Percentiles rank a stretch among this genome's conserved stretches.
phyloP scores from a whole-genome alignment of 192 early-diverging fungal genomes.

The Anaeromyces robustus region DNA sequence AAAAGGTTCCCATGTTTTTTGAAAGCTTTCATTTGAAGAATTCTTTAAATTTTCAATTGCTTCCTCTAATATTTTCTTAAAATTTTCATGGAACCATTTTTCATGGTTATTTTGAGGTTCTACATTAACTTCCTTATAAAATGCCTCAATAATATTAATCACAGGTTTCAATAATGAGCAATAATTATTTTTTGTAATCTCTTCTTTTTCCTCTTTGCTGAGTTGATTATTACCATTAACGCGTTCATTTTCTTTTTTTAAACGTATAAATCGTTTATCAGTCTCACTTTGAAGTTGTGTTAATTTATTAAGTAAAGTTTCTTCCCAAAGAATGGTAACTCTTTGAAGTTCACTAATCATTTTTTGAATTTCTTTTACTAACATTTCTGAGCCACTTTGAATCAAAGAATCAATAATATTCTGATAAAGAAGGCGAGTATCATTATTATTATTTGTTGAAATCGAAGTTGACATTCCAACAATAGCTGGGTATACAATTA shows the following conservation, averaged over 20 bases:
- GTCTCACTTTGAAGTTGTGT: slow-evolving; percentile 35
- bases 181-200: slow-evolving; percentile 31
- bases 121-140: slow-evolving; percentile 18
- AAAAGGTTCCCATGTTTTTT: slow-evolving; percentile 37
- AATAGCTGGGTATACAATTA: slow-evolving; percentile 39
- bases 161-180: slow-evolving; percentile 38
- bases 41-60: slow-evolving; percentile 26
- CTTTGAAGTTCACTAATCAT: slow-evolving; percentile 47
- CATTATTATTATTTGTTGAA: background rate
- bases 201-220: slow-evolving; percentile 16
- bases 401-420: background rate
- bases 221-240: slow-evolving; percentile 23
- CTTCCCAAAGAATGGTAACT: slow-evolving; percentile 68
- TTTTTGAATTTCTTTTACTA: slow-evolving; percentile 27
- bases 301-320: slow-evolving; percentile 59
- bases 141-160: slow-evolving; percentile 28
- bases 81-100: slow-evolving; percentile 41
- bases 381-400: slow-evolving; percentile 15
- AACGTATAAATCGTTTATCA: slow-evolving; percentile 26
- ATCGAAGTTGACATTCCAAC: slow-evolving; percentile 29
- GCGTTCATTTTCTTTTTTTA: slow-evolving; percentile 35
- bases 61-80: slow-evolving; percentile 28
- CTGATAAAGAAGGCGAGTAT: background rate
- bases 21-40: slow-evolving; percentile 18
- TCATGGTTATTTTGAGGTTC: slow-evolving; percentile 41